These are phyloP conservation scores for Hypoxylon subgilvum DNA, from an alignment of 495 filamentous ascomycete species.

Conservation along the genomic window DNA sequence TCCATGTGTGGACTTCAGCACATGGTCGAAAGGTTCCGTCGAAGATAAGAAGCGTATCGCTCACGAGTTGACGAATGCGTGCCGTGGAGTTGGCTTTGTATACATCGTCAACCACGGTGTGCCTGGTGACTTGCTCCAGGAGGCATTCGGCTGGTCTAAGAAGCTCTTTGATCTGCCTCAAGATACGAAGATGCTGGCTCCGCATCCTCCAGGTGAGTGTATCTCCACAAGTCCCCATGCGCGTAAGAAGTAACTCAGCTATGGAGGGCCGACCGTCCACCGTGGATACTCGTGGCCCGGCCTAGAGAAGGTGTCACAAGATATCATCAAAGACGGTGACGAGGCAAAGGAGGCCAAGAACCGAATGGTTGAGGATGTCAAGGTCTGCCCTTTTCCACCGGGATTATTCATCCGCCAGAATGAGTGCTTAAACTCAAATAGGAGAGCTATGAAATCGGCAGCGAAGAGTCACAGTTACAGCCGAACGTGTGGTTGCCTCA, in stretches of 20 bases:
- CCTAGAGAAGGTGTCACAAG: slow-evolving; percentile 69
- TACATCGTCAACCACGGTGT: slow-evolving; percentile 65
- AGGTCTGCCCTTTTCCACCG: slow-evolving; percentile 31
- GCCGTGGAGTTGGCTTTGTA: slow-evolving; percentile 63
- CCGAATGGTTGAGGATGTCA: slow-evolving; percentile 52
- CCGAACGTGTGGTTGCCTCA: slow-evolving; percentile 72
- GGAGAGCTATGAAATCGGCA: slow-evolving; percentile 74
- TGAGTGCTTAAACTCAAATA: slow-evolving; percentile 29
- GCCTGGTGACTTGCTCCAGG: slow-evolving; percentile 50
- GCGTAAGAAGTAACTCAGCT: neutral
- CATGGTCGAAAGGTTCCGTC: slow-evolving; percentile 40
- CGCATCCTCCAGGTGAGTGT: slow-evolving; percentile 63
- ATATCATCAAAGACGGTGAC: slow-evolving; percentile 57
- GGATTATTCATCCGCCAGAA: neutral
- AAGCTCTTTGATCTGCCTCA: slow-evolving; percentile 43
- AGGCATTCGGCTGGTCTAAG: slow-evolving; percentile 62
- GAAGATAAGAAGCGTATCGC: slow-evolving; percentile 51
- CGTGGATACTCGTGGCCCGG: slow-evolving; percentile 71
- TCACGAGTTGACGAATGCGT: slow-evolving; percentile 58
- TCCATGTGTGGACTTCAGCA: slow-evolving; percentile 61
- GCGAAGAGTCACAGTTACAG: slow-evolving; percentile 58
- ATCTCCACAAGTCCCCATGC: slow-evolving; percentile 17
- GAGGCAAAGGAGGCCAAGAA: slow-evolving; percentile 37
- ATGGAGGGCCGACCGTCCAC: slow-evolving; percentile 48
- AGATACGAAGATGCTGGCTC: slow-evolving; percentile 58